Evolutionary conservation across 345 rosid species (phyloP), one percentile per base, ranked within the genome.

Genomic region (Triadica sebifera): DNA sequence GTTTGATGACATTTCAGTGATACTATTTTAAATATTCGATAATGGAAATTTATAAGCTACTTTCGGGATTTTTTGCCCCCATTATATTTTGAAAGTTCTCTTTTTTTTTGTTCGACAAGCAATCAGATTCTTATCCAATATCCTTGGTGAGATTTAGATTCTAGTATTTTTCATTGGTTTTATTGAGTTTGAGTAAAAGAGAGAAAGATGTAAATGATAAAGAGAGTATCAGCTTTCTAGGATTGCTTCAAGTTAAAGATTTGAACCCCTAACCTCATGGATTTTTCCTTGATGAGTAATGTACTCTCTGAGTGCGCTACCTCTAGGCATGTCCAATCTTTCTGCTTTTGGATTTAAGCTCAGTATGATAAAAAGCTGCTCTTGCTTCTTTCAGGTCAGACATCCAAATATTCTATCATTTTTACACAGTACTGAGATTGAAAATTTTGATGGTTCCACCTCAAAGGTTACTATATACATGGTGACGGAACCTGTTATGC

Each of bases 401-500:
- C 99, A 95, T 87, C 99, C 99, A 45, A 95, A 91, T 81, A 89
- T 95, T 77, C 81, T 95, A 49, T 89, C 98, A 43, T 95, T 95
- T 83, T 94, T 95, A 51, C 91, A 93, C 78, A 95, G 99, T 80
- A 88, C 99, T 3, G 99, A 95, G 85, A 87, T 90, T 66, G 99
- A 93, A 86, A 82, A 82, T 79, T 59, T 79, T 71, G 99, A 95
- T 55, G 97, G 91, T 61, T 73, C 96, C 49, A 63, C 85, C 77
- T 47, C 92, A 58, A 95, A 86, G 80, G 82, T 91, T 66, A 90
- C 96, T 17, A 87, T 95, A 69, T 95, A 95, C 73, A 90, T 95
- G 39, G 99, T 95, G 76, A 95, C 99, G 6, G 99, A 95, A 82
- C 99, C 99, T 73, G 99, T 91, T 60, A 91, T 93, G 90, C 99